A percentile compares a stretch with the other conserved stretches of the same genome.
These are phyloP conservation scores for Penicillium sp. DNA, from an alignment of 2,329 filamentous ascomycete species.

Conservation along the genomic window DNA sequence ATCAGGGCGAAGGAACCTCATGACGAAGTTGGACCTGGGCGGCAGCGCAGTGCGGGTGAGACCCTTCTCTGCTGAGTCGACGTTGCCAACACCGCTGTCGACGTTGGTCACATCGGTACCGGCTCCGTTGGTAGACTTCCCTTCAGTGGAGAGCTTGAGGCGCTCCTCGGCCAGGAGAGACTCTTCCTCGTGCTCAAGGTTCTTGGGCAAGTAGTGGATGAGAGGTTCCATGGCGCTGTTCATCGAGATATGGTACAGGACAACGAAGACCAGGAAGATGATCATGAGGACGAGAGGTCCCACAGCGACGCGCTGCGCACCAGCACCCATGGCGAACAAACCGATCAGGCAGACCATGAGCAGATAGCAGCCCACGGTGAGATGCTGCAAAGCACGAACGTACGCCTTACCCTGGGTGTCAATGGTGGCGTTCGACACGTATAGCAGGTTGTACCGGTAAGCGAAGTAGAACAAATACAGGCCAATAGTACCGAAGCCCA, in stretches of 20 bases:
- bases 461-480: constrained; percentile 78
- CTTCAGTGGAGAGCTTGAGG: constrained; percentile 17
- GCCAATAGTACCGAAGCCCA: constrained; percentile 74
- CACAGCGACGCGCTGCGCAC: constrained; percentile 57
- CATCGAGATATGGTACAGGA: constrained; percentile 67
- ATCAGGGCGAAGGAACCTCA: constrained; percentile 69
- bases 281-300: constrained; percentile 72
- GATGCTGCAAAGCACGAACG: constrained; percentile 78
- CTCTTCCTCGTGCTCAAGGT: constrained; percentile 57
- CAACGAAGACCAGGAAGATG: constrained; percentile 66
- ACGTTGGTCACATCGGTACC: constrained; percentile 26
- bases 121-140: constrained; percentile 16
- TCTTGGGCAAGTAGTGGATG: constrained; percentile 71
- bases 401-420: constrained; percentile 88
- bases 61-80: constrained; percentile 36
- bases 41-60: constrained; percentile 22
- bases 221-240: constrained; percentile 70
- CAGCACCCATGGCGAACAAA: constrained; percentile 66
- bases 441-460: constrained; percentile 86
- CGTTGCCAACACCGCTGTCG: constrained; percentile 28
- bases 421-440: constrained; percentile 72
- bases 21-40: constrained; percentile 33
- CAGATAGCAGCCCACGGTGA: constrained; percentile 78
- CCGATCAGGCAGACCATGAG: constrained; percentile 78
- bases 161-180: constrained; percentile 39